These are phyloP conservation scores for Taphrina populina DNA, from an alignment of 1,139 yeast species.

Conservation along the genomic window DNA sequence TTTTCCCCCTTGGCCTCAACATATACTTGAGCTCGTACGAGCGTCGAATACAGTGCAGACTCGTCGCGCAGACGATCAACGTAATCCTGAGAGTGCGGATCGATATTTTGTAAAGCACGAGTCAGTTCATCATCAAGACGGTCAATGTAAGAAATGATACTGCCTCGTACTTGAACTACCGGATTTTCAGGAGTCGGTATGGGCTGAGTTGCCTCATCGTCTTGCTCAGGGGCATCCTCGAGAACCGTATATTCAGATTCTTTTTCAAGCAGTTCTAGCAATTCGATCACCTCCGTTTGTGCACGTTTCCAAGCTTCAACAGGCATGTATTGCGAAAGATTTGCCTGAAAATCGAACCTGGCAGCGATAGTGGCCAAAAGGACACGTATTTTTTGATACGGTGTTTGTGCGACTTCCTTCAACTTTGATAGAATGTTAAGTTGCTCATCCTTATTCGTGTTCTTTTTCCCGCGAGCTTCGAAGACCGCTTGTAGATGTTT, in stretches of 20 bases:
- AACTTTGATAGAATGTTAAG: constrained; percentile 67
- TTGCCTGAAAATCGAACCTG: constrained; percentile 71
- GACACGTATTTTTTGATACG: constrained; percentile 76
- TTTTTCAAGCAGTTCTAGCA: constrained; percentile 68
- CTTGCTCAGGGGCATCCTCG: constrained; percentile 85
- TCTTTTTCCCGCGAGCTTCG: constrained; percentile 94
- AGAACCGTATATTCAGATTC: constrained; percentile 66
- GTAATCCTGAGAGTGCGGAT: constrained; percentile 94
- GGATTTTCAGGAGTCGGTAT: constrained; percentile 77
- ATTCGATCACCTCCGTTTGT: constrained; percentile 57
- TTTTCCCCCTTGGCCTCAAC: constrained; percentile 56
- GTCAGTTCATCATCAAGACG: constrained; percentile 94
- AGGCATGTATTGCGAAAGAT: constrained; percentile 72
- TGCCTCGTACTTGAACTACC: constrained; percentile 64
- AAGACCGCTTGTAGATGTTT: constrained; percentile 69
- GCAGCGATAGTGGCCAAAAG: constrained; percentile 81
- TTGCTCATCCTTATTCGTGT: constrained; percentile 81
- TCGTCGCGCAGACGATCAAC: constrained; percentile 89
- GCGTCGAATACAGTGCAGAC: constrained; percentile 66
- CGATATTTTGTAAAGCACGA: constrained; percentile 80
- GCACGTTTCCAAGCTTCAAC: constrained; percentile 71
- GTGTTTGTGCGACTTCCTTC: constrained; percentile 52
- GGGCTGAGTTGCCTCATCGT: constrained; percentile 48
- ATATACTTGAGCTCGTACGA: constrained; percentile 82
- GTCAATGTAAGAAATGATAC: constrained; percentile 81